These are phyloP conservation scores for Entelexis paramagnoliae DNA, from an alignment of 1,139 yeast genomes.

Conservation along the genomic window DNA sequence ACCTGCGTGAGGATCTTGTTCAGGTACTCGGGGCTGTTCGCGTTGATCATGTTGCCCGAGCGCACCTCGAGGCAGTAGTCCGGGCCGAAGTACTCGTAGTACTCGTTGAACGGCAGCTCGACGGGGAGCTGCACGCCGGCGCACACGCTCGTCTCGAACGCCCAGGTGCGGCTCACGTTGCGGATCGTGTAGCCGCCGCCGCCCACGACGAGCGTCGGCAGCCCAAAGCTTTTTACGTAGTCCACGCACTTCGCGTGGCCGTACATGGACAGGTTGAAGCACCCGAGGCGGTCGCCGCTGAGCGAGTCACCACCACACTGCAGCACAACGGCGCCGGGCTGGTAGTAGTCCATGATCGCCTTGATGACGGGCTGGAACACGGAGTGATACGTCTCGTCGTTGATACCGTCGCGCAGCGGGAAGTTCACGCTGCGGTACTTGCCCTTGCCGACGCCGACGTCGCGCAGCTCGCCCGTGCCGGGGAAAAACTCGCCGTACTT, in stretches of 20 bases:
- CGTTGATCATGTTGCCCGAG: conserved; percentile 93
- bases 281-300: conserved; percentile 83
- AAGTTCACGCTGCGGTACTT: conserved; percentile 79
- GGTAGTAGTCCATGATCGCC: conserved; percentile 84
- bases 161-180: conserved; percentile 94
- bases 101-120: conserved; percentile 90
- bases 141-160: conserved; percentile 81
- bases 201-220: conserved; percentile 86
- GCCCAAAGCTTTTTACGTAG: conserved; percentile 72
- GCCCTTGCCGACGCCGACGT: conserved; percentile 82
- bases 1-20: conserved; percentile 76
- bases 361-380: conserved; percentile 78
- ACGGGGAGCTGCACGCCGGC: conserved; percentile 68
- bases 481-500: conserved; percentile 96
- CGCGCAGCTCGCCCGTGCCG: conserved; percentile 87
- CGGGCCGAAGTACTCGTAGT: conserved; percentile 94
- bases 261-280: conserved; percentile 80
- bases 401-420: conserved; percentile 86
- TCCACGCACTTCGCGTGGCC: conserved; percentile 96
- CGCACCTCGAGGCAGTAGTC: conserved; percentile 77
- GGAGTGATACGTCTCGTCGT: conserved; percentile 75
- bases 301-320: conserved; percentile 84
- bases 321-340: conserved; percentile 83
- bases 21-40: conserved; percentile 85
- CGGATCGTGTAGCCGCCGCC: conserved; percentile 99